Evolutionary conservation across 2,329 filamentous ascomycete genomes (phyloP), one percentile per base, ranked within the genome.

Genomic region (Neophaeococcomyces mojaviensis): DNA sequence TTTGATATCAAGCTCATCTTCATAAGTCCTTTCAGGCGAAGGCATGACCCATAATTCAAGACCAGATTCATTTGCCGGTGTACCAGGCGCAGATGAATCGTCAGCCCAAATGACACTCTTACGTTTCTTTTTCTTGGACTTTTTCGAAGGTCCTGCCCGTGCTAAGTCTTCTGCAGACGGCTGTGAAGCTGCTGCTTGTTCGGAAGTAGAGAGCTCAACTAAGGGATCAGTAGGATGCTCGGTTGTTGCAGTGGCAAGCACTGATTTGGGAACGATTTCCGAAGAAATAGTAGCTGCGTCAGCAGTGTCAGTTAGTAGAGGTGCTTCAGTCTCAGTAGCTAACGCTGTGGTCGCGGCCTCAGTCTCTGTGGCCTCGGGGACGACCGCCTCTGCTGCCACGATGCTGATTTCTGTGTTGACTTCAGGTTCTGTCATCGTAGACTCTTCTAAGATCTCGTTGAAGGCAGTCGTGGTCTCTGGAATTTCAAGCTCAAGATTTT

Each of bases 71-170:
- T 10, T 28, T 18, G 41, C 41, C 24, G 41, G 41, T 4, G 41
- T 44, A 12, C 41, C 41, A 15, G 41, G 41, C 4, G 28, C 32
- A 37, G 41, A 39, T 16, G 38, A 34, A n/a, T 34, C 43, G 28
- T 46, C 43, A 24, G 35, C 28, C 43, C 43, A 46, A 8, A 33
- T 20, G 19, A 46, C 43, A 19, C 43, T 46, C 36, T 46, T 46
- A 4, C 43, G 13, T 18, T 46, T 46, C 43, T 46, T 46, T 13
- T 46, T 46, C 24, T 46, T 46, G 2, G 35, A 44, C 30, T 34
- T 20, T 10, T 19, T 34, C 19, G 19, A 4, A 13, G 43, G 39
- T 12, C 39, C 5, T 12, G 41, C 18, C 5, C 10, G 5, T 10
- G 13, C 2, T 8, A 22, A 26, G 3, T 32, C 13, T 8, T 36